Base-by-base conservation (phyloP, 495 filamentous ascomycete genomes). In the Penicillium coffeae region DNA sequence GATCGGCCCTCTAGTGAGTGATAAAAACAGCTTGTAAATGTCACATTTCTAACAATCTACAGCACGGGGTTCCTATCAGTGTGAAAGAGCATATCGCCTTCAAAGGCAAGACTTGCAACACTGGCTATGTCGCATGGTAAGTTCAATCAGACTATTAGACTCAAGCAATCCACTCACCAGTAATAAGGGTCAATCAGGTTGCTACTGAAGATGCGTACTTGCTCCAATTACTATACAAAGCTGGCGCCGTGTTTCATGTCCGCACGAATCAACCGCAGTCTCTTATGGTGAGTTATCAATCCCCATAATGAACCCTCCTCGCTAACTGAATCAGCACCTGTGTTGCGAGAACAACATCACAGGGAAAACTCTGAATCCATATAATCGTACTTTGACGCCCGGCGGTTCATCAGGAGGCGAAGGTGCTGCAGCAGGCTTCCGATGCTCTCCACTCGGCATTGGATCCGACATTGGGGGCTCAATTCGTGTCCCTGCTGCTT, bases 381-480 rank as follows among this genome's bases (percentile, higher is more conserved):
- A 71, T 45, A 84, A 87, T 56, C 73, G 66, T 2, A 71, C 63
- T 1, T 67, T 76, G 1, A 82, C 77, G 0, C 58, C 77, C 0
- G 85, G 85, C 2, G 85, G 85, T 1, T 83, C 78, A 2, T 81
- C 81, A 0, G 84, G 85, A 8, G 86, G 86, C 19, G 86, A 90
- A 62, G 84, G 77, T 2, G 86, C 81, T 1, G 71, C 88, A 9
- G 64, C 85, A 34, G 82, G 73, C 3, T 73, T 87, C 43, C 69
- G 74, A 34, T 86, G 84, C 10, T 75, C 75, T 9, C 71, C 78
- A 19, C 60, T 89, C 3, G 86, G 86, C 1, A 78, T 89, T 42
- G 86, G 85, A 0, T 84, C 82, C 10, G 79, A 84, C 21, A 79
- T 81, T 16, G 85, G 85, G 3, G 85, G 85, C 5, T 81, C 76